Conservation (phyloP, 176 grass and related monocot species). For the Triticum turgidum region DNA sequence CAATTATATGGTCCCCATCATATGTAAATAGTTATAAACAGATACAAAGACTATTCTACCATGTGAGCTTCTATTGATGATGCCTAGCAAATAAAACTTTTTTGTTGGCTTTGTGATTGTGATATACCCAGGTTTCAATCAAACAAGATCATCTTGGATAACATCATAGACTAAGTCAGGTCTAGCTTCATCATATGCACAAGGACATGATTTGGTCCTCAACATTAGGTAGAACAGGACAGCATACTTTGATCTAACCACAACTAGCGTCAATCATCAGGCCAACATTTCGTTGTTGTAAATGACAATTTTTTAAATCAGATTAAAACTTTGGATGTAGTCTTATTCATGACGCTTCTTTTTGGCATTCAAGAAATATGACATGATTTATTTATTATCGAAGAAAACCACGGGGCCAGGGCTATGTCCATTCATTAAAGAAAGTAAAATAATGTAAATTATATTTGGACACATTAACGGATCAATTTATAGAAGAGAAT, state of each 20-base stretch:
- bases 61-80: conserved; percentile 22
- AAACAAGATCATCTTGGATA: not conserved
- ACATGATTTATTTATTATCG: not conserved
- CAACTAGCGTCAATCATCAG: not conserved
- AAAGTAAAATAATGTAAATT: not conserved
- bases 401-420: not conserved
- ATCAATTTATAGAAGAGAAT: not conserved
- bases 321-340: not conserved
- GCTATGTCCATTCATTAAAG: not conserved
- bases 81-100: not conserved
- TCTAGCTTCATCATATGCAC: not conserved
- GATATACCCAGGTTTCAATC: not conserved
- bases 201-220: not conserved
- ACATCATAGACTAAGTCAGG: not conserved
- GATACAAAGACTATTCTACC: not conserved
- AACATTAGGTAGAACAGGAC: not conserved
- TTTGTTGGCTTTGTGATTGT: not conserved
- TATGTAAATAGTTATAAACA: not conserved
- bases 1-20: conserved; percentile 3
- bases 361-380: not conserved
- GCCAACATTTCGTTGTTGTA: not conserved
- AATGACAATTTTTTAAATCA: not conserved
- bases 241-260: not conserved
- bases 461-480: not conserved
- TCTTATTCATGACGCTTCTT: not conserved